A percentile compares a stretch with the other conserved stretches of the same genome.
These are phyloP conservation scores for Paramecium primaurelia DNA, from an alignment of 73 alveolate species.

Conservation along the genomic window DNA sequence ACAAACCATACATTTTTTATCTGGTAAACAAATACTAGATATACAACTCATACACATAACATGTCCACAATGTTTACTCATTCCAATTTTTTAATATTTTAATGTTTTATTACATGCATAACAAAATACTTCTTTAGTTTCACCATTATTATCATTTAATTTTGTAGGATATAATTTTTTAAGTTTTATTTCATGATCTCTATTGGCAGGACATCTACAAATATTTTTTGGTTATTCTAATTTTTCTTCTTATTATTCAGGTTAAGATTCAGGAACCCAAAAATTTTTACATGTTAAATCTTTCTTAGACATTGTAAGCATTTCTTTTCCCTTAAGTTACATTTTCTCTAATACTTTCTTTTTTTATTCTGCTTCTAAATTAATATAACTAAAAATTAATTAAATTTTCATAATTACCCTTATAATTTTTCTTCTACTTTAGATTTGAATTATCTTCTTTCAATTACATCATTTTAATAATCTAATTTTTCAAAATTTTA, in stretches of 20 bases:
- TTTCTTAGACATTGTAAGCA: neutral
- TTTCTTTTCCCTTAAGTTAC: constrained; percentile 12
- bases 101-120: constrained; percentile 82
- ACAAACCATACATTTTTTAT: constrained; percentile 63
- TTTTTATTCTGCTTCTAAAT: neutral
- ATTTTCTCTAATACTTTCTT: neutral
- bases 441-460: constrained; percentile 7
- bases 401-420: neutral
- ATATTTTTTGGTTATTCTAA: constrained; percentile 63
- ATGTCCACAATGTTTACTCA: constrained; percentile 91
- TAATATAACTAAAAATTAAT: neutral
- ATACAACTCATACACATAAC: constrained; percentile 82
- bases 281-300: constrained; percentile 46
- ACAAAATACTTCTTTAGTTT: constrained; percentile 71
- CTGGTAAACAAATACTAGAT: constrained; percentile 54
- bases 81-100: constrained; percentile 74
- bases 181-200: constrained; percentile 67
- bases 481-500: constrained; percentile 47
- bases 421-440: constrained; percentile 65
- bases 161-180: constrained; percentile 64
- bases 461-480: constrained; percentile 12
- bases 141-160: constrained; percentile 68
- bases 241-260: constrained; percentile 46
- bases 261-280: constrained; percentile 77
- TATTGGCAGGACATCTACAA: constrained; percentile 67